Conservation (phyloP, 345 rosid species). For the Sonneratia caseolaris region DNA sequence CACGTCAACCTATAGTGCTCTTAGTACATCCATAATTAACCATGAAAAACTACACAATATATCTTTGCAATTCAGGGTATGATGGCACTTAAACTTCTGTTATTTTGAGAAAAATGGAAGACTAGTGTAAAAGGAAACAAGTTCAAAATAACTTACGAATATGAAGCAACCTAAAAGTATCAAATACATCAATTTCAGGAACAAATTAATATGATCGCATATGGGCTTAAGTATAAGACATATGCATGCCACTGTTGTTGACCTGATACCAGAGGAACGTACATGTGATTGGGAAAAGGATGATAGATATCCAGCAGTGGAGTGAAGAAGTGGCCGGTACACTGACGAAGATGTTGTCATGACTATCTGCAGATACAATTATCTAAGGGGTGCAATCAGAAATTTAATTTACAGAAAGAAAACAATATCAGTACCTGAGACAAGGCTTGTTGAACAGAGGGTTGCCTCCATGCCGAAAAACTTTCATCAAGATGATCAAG, state of each 20-base stretch:
- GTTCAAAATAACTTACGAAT: neutral
- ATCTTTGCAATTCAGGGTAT: neutral
- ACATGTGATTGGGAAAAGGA: conserved; percentile 81
- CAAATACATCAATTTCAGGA: neutral
- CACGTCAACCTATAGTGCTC: neutral
- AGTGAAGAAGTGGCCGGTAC: conserved; percentile 56
- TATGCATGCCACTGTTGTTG: neutral
- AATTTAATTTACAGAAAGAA: conserved; percentile 5
- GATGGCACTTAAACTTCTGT: neutral
- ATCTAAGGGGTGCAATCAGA: conserved; percentile 12
- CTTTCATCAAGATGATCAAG: conserved; percentile 45
- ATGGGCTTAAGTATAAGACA: neutral
- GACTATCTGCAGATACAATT: conserved; percentile 52
- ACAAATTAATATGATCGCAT: neutral
- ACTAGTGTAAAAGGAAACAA: neutral
- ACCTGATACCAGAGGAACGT: conserved; percentile 18
- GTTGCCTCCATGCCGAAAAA: conserved; percentile 66
- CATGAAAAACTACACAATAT: neutral
- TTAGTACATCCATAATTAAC: too few relatives aligned
- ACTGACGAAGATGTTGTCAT: conserved; percentile 46
- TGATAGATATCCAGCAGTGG: conserved; percentile 67
- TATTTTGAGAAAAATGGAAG: neutral
- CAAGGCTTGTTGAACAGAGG: conserved; percentile 55
- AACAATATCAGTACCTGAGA: conserved; percentile 39
- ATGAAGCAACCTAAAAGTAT: neutral